These are phyloP conservation scores for Pythium utonaiense DNA, from an alignment of 352 stramenopile genomes.

Conservation along the genomic window DNA sequence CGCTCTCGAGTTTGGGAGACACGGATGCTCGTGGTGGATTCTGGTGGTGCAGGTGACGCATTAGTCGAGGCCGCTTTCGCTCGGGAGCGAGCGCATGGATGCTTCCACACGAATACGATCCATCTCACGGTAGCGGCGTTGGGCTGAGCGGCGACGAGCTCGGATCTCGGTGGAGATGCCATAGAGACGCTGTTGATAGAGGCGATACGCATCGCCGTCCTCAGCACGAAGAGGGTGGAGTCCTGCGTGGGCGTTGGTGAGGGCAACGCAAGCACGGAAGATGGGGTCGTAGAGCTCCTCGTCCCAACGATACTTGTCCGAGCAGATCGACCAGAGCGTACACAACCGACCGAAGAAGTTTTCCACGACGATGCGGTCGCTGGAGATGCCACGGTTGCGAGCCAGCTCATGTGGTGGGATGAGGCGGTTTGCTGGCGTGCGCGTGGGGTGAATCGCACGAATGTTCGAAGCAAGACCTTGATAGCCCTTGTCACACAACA, in stretches of 20 bases:
- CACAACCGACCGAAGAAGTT: too few relatives aligned
- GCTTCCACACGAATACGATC: neutral
- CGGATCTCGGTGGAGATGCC: neutral
- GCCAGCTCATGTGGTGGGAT: too few relatives aligned
- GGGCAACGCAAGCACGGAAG: too few relatives aligned
- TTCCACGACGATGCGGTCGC: too few relatives aligned
- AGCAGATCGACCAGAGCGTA: too few relatives aligned
- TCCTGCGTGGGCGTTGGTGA: neutral
- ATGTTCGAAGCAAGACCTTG: too few relatives aligned
- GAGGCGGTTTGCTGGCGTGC: too few relatives aligned
- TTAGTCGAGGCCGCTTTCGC: neutral
- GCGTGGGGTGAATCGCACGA: too few relatives aligned
- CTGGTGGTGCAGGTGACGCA: neutral
- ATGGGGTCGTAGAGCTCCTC: too few relatives aligned
- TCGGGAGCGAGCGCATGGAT: neutral
- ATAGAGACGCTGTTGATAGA: neutral
- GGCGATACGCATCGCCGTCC: neutral
- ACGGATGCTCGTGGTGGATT: neutral
- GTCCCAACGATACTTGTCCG: too few relatives aligned
- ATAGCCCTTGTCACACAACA: too few relatives aligned
- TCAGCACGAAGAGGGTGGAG: neutral
- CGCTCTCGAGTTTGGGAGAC: neutral
- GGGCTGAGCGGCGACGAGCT: neutral
- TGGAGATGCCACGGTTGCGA: too few relatives aligned
- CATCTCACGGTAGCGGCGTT: neutral